Base-by-base conservation (phyloP, 2,329 filamentous ascomycete genomes). In the Thelonectria blattea region DNA sequence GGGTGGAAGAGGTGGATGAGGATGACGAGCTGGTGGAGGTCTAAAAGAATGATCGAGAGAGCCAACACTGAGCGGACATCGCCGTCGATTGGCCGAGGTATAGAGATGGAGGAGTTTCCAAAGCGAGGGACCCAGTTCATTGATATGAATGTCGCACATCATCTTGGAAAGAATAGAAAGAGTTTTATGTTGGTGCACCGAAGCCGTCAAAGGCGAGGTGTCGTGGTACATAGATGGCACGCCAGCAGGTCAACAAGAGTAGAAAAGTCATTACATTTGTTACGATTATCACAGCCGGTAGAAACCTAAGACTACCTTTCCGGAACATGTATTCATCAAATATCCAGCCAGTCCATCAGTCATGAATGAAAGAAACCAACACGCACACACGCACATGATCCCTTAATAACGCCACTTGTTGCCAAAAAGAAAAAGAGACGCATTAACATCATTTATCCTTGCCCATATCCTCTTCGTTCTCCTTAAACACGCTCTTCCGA, bases 21-120 rank as follows among this genome's bases (percentile, higher is more conserved):
- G 84, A 87, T 15, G 80, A 85, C 39, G 76, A 80, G 63, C 78
- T 87, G 51, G 78, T 85, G 0, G 83, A 86, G 66, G 83, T 87
- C 2, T 85, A 77, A 37, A 2, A 70, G 30, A 18, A 8, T 39
- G 3, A 10, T 39, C 3, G n/a, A n/a, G n/a, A n/a, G n/a, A n/a
- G n/a, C n/a, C n/a, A n/a, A 6, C 6, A 24, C 22, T 24, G 22
- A 24, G 3, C 22, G 3, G 22, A 24, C 22, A 24, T 24, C 3
- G 22, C 27, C 27, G 27, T 30, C 27, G 27, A 30, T 30, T 30
- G 27, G 27, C 5, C 3, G 6, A 37, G 15, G 11, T 15, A 37
- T 3, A 37, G 34, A 37, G 10, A 5, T 37, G 11, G 14, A 15
- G 34, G 12, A 14, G 12, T 7, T 24, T 7, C 22, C 22, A 3